Base-by-base conservation (phyloP, 768 basidiomycete species). In the Russula sp. region DNA sequence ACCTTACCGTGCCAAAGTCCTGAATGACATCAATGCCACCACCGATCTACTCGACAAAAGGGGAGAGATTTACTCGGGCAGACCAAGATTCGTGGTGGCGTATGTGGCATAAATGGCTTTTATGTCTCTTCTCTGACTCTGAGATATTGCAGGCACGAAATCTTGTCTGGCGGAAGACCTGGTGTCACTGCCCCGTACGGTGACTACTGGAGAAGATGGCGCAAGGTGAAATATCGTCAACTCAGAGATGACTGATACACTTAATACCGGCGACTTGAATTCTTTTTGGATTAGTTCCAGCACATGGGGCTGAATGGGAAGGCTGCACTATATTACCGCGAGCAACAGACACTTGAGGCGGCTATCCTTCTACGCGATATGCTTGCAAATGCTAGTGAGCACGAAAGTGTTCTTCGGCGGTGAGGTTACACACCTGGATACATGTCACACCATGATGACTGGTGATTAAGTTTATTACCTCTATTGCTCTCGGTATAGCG, bases 31-130 rank as follows among this genome's bases (percentile, higher is more conserved):
- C 28, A 42, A 65, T 18, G 42, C 54, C 2, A 48, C 60, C 9
- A 28, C 54, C 20, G 64, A 65, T 40, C 51, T 68, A 2, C 64
- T 68, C 13, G 66, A 68, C 13, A 62, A 62, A 26, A 57, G 57
- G n/a, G 67, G 64, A 20, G 64, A 68, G 16, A 62, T 65, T 24
- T 65, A 65, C 46, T 65, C 67, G 36, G 65, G 57, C 22, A 60
- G 67, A 20, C 64, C 67, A 16, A 60, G 64, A 48, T 30, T 57
- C 9, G 55, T 67, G 18, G 64, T 28, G 32, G 32, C 32, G 28
- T 30, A 2, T 5, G 28, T 30, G 28, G 28, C 28, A 30, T 30
- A 30, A 5, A n/a, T n/a, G n/a, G n/a, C n/a, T n/a, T n/a, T n/a
- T 5, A 6, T 34, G 14, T 46, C 14, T 3, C 11, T 26, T 7